These are phyloP conservation scores for Coemansia furcata DNA, from an alignment of 192 early-diverging fungal genomes.

Conservation along the genomic window DNA sequence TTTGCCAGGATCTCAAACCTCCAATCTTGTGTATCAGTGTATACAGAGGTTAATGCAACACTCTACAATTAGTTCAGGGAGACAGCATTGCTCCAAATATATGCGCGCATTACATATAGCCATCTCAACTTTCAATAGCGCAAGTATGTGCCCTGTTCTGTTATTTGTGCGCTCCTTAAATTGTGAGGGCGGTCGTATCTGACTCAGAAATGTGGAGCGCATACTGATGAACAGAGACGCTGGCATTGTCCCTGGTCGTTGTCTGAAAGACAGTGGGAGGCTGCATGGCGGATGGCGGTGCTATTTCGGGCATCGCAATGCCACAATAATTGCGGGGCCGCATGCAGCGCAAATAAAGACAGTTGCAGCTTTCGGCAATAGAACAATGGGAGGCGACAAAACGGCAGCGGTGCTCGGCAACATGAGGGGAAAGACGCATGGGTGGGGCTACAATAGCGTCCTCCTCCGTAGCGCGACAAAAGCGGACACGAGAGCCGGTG, in stretches of 20 bases:
- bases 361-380: neutral
- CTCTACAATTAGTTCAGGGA: neutral
- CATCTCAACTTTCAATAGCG: neutral
- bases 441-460: neutral
- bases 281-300: neutral
- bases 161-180: too few species aligned
- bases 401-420: neutral
- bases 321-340: constrained; percentile 4
- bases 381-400: neutral
- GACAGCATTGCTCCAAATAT: neutral
- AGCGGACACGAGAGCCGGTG: neutral
- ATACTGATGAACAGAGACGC: neutral
- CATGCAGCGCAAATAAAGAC: neutral
- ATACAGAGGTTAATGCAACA: too few species aligned
- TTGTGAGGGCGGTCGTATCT: neutral
- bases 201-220: neutral
- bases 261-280: neutral
- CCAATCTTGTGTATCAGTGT: too few species aligned
- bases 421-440: neutral
- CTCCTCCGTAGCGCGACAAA: neutral
- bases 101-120: neutral
- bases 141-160: neutral
- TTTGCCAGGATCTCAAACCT: too few species aligned
- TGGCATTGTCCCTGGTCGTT: neutral
- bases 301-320: neutral